phyloP scores from a whole-genome alignment of 352 stramenopile genomes.

The Globisporangium parvum region DNA sequence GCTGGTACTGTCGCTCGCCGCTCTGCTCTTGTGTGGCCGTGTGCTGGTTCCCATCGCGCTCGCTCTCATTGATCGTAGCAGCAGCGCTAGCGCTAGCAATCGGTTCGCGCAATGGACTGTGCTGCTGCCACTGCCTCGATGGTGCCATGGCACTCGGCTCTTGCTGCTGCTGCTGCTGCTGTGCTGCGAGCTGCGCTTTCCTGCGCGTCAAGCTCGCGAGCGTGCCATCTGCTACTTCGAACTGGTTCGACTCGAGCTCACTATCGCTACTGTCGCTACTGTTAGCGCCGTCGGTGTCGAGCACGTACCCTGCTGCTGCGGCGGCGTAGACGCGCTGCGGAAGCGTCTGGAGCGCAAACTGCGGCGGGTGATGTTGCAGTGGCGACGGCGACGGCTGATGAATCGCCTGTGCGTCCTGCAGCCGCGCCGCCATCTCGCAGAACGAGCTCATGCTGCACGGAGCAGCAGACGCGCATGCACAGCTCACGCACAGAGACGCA shows the following conservation, averaged over 20 bases:
- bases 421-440: background rate
- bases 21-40: too few species aligned
- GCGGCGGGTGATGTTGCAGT: conserved; percentile 1
- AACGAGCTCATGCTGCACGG: background rate
- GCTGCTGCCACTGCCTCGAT: too few species aligned
- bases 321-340: conserved; percentile 5
- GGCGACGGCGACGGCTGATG: background rate
- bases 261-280: conserved; percentile 2
- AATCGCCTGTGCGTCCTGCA: background rate
- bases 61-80: too few species aligned
- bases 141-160: too few species aligned
- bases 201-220: background rate
- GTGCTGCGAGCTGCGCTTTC: background rate
- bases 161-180: background rate
- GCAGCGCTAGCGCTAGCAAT: too few species aligned
- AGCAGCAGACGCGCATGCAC: background rate
- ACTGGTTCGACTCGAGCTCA: conserved; percentile 2
- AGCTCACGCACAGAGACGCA: background rate
- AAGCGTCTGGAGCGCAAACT: conserved; percentile 8
- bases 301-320: background rate
- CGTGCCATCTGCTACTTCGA: background rate
- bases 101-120: too few species aligned
- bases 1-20: too few species aligned
- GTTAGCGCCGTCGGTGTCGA: background rate
- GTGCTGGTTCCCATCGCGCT: too few species aligned